Conservation (phyloP, 257 asterid species). For the Nicotiana knightiana region DNA sequence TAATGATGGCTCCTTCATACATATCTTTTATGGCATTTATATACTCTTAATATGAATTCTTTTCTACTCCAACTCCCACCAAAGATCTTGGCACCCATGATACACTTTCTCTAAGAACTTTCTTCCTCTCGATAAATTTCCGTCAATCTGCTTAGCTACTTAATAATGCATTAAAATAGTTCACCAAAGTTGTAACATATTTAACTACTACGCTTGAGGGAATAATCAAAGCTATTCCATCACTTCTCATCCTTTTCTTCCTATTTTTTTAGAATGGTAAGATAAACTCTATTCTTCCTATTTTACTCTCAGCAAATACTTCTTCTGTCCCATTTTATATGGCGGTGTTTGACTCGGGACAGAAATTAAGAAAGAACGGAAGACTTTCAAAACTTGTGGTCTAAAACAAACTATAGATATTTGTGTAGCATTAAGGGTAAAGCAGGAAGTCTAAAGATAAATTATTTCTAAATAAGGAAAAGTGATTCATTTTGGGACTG, state of each 20-base stretch:
- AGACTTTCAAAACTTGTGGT: no score
- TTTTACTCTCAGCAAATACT: no score
- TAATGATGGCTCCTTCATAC: not conserved
- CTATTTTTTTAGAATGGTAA: not conserved
- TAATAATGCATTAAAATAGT: not conserved
- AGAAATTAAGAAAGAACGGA: no score
- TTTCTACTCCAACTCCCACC: not conserved
- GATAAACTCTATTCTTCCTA: no score
- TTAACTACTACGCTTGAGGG: not conserved
- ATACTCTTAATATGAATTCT: not conserved
- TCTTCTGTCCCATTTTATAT: no score
- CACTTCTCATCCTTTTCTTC: not conserved
- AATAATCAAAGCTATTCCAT: not conserved
- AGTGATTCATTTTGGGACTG: no score
- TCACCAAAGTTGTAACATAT: not conserved
- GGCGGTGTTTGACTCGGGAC: no score
- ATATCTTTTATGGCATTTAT: not conserved
- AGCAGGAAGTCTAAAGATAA: no score
- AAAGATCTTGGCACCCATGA: not conserved
- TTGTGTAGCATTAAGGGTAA: no score
- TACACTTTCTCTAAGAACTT: not conserved
- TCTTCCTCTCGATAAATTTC: not conserved
- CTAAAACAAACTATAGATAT: no score
- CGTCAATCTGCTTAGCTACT: not conserved
- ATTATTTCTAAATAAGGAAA: no score